These are phyloP conservation scores for Vigna trinervia DNA, from an alignment of 306 rosid species.

Conservation along the genomic window DNA sequence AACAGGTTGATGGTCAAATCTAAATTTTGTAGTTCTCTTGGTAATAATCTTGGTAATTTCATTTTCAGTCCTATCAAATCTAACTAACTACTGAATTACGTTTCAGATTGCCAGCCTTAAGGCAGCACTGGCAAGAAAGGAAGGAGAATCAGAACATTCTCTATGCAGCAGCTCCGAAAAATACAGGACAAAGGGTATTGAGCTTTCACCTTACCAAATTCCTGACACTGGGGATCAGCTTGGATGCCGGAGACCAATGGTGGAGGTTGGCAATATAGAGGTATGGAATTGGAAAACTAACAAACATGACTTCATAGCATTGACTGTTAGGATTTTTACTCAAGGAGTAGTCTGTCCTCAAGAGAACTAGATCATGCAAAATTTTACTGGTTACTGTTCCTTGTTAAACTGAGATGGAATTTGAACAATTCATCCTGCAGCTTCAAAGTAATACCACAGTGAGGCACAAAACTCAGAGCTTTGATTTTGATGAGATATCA, in stretches of 20 bases:
- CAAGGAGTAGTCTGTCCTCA: too few species aligned
- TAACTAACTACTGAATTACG: constrained; percentile 39
- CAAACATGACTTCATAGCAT: background rate
- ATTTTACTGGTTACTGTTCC: too few species aligned
- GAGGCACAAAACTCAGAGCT: constrained; percentile 70
- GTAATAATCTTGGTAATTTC: constrained; percentile 2
- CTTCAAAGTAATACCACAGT: constrained; percentile 52
- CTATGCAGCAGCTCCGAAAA: constrained; percentile 66
- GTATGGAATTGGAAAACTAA: constrained; percentile 41
- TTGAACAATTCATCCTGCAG: constrained; percentile 55
- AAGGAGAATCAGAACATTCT: constrained; percentile 63
- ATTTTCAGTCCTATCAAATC: background rate
- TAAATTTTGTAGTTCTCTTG: constrained; percentile 3
- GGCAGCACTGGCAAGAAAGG: constrained; percentile 85
- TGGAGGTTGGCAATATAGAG: constrained; percentile 73
- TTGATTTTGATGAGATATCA: constrained; percentile 84
- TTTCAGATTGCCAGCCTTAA: constrained; percentile 80
- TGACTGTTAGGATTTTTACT: too few species aligned
- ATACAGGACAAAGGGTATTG: constrained; percentile 61
- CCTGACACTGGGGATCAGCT: constrained; percentile 52
- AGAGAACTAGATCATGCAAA: too few species aligned
- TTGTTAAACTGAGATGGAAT: background rate
- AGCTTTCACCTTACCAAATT: constrained; percentile 59
- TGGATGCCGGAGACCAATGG: constrained; percentile 66
- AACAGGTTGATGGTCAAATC: constrained; percentile 63